These are phyloP conservation scores for Tylopilus vinaceipallidus DNA, from an alignment of 768 basidiomycete genomes.

Conservation along the genomic window DNA sequence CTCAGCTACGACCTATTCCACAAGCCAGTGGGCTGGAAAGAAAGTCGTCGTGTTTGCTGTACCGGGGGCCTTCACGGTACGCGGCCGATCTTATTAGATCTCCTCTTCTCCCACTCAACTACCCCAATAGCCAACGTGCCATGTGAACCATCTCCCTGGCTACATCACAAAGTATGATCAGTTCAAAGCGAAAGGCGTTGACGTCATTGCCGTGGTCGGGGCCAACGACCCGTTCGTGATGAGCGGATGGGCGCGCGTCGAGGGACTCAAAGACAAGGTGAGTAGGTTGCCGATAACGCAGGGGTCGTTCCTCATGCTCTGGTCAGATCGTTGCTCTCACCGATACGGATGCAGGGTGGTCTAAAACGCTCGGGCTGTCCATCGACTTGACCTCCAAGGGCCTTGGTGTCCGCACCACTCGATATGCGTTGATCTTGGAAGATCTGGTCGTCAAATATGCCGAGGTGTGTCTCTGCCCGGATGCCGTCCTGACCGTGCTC, in stretches of 20 bases:
- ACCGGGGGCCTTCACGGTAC: conserved; percentile 78
- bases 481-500: conserved; percentile 2
- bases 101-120: not conserved
- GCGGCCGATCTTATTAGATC: conserved; percentile 20
- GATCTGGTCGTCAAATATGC: conserved; percentile 69
- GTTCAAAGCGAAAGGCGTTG: conserved; percentile 53
- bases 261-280: conserved; percentile 68
- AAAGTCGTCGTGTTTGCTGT: conserved; percentile 78
- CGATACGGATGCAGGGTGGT: conserved; percentile 57
- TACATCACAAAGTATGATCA: conserved; percentile 46
- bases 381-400: conserved; percentile 49
- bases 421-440: conserved; percentile 67
- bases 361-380: conserved; percentile 51
- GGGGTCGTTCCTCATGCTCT: not conserved
- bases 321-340: conserved; percentile 57
- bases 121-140: conserved; percentile 38
- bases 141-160: conserved; percentile 43
- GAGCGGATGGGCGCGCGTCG: conserved; percentile 58
- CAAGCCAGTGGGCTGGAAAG: conserved; percentile 74
- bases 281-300: conserved; percentile 27
- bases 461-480: conserved; percentile 39
- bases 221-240: conserved; percentile 61
- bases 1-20: conserved; percentile 52
- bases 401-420: conserved; percentile 56
- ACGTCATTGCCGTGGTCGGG: conserved; percentile 51